Conservation (phyloP, 176 grass and related monocot genomes). For the Aegilops speltoides region DNA sequence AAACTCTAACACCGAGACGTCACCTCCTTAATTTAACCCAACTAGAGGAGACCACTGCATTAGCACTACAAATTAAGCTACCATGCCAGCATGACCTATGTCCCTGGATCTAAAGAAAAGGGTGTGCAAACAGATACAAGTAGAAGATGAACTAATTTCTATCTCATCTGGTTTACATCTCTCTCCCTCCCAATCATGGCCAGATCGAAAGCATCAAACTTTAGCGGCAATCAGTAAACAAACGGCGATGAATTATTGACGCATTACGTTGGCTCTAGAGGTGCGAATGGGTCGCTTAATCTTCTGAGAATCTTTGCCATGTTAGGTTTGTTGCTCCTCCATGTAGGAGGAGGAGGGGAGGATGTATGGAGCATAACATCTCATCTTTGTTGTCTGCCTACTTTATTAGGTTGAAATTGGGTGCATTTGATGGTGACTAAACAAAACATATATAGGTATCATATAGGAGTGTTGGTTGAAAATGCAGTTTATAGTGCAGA, state of each 20-base stretch:
- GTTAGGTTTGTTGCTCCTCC: slow-evolving; percentile 45
- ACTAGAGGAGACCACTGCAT: slow-evolving; percentile 19
- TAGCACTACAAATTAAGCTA: neutral
- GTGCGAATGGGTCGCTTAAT: slow-evolving; percentile 21
- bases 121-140: neutral
- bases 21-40: slow-evolving; percentile 17
- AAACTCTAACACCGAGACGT: neutral
- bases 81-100: slow-evolving; percentile 43
- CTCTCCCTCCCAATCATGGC: slow-evolving; percentile 25
- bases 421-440: neutral
- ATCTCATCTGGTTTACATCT: neutral
- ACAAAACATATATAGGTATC: neutral
- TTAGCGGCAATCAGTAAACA: slow-evolving; percentile 7
- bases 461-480: neutral
- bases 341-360: neutral
- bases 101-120: slow-evolving; percentile 27
- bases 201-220: slow-evolving; percentile 3
- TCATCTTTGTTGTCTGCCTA: slow-evolving; percentile 41
- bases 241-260: slow-evolving; percentile 34
- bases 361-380: slow-evolving; percentile 21
- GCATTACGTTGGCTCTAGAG: slow-evolving; percentile 31
- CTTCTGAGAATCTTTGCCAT: slow-evolving; percentile 44
- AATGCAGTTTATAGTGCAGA: neutral
- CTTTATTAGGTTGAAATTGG: slow-evolving; percentile 24
- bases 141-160: neutral